phyloP scores from a whole-genome alignment of 768 basidiomycete species.

The Lactarius hatsudake region DNA sequence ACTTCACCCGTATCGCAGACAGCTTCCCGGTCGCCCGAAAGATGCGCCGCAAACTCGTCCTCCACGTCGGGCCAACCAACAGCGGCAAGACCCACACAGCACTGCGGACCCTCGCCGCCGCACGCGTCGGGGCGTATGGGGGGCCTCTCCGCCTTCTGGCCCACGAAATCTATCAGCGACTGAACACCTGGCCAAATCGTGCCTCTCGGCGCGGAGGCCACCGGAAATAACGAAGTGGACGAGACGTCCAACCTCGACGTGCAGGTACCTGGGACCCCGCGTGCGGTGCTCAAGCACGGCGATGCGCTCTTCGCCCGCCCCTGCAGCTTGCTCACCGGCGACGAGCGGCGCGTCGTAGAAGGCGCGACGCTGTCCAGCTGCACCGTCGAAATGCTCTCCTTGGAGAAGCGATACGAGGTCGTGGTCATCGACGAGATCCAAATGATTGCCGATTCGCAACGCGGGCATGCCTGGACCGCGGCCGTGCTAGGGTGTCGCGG shows the following conservation, averaged over 20 bases:
- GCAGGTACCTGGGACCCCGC: slow-evolving; percentile 24
- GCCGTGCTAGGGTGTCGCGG: slow-evolving; percentile 75
- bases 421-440: slow-evolving; percentile 97
- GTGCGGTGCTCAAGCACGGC: slow-evolving; percentile 35
- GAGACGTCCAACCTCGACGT: slow-evolving; percentile 38
- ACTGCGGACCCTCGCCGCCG: slow-evolving; percentile 78
- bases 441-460: slow-evolving; percentile 77
- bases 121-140: slow-evolving; percentile 75
- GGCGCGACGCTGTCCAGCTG: slow-evolving; percentile 64
- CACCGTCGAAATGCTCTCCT: slow-evolving; percentile 89
- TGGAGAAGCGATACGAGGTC: slow-evolving; percentile 54
- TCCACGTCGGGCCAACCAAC: slow-evolving; percentile 98
- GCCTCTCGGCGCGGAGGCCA: slow-evolving; percentile 58
- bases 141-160: slow-evolving; percentile 92
- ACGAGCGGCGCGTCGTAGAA: slow-evolving; percentile 75
- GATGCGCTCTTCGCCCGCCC: slow-evolving; percentile 49
- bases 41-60: slow-evolving; percentile 72
- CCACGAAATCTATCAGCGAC: slow-evolving; percentile 88
- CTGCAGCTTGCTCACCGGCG: slow-evolving; percentile 91
- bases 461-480: slow-evolving; percentile 80
- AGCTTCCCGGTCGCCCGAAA: slow-evolving; percentile 51
- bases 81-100: slow-evolving; percentile 97
- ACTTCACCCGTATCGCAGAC: slow-evolving; percentile 45
- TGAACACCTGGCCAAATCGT: slow-evolving; percentile 89
- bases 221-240: slow-evolving; percentile 39